Base-by-base conservation (phyloP, 2,329 filamentous ascomycete species). In the Cercospora sp. region DNA sequence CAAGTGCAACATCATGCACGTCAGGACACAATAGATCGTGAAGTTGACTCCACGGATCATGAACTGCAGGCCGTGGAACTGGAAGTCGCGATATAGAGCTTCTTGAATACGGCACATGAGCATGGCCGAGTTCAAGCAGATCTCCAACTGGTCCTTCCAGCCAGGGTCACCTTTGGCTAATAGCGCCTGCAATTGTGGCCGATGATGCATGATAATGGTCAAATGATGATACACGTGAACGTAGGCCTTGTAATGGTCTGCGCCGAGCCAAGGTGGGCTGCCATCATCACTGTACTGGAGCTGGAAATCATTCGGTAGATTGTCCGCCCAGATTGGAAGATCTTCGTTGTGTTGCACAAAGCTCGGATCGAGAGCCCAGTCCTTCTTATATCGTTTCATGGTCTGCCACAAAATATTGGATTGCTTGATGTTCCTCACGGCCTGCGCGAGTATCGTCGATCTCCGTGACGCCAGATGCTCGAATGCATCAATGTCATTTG, bases 11-110 rank as follows among this genome's bases (percentile, higher is more conserved):
- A 97, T 94, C 26, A 94, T 94, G 82, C 94, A 97, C 0, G 93
- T 95, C 57, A 98, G 82, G 28, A 97, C 89, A 66, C 90, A 89
- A 77, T 98, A 98, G n/a, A 98, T 93, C 5, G 92, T 93, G 76
- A 97, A 98, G 80, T 94, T 97, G 78, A 97, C 93, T 45, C 94
- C 94, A 72, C 94, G 87, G 76, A 94, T 90, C 94, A 97, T 97
- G 81, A 90, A 96, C 74, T 95, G 85, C 16, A 98, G 84, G 0
- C 94, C 94, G 16, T 87, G 87, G 69, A 97, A 82, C 2, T 93
- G 92, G 78, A 90, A 97, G 0, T 87, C 86, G 64, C 90, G 86
- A 67, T 97, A 77, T 40, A 97, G 88, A 1, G 90, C 90, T 80
- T 98, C 94, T 77, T 97, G 93, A 5, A 97, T 80, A 68, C 91